Evolutionary conservation across 352 stramenopile genomes (phyloP), one percentile per base, ranked within the genome.

Genomic region (Pythium scleroteichum): DNA sequence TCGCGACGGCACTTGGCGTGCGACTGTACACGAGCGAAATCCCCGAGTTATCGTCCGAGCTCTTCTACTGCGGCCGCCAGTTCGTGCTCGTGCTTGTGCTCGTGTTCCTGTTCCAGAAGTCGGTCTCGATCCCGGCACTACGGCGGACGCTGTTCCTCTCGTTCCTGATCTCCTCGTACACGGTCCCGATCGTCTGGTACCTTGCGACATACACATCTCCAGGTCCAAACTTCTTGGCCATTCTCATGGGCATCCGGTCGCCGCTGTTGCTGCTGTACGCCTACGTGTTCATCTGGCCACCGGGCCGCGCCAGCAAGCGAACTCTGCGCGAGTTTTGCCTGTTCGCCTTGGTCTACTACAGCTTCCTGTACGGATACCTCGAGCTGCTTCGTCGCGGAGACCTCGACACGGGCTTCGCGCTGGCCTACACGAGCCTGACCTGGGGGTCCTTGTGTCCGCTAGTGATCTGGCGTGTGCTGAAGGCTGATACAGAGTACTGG

Each of bases 401-500:
- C 3, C 44, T 38, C 26, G 59, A 89, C n/a, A 47, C 46, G 20
- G 57, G 53, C 9, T 79, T 80, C 49, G 62, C 51, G 1, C 41
- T 83, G 40, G 72, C 62, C 14, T 75, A 83, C 17, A 59, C 58
- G 5, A 67, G 71, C 29, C 48, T 88, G 40, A 71, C 75, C 24
- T 93, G 78, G 72, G 75, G 66, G 8, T 72, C 76, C 0, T 48
- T 89, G 8, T 75, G 71, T 24, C 85, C 85, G 6, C 62, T 90
- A 10, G 72, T 88, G 9, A 78, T 92, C 53, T 92, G 79, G 82
- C 71, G 82, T 53, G 69, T 92, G 17, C 66, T 94, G 13, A 78
- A 75, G 20, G 83, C 83, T 3, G 83, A 93, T 49, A 93, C 83
- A 8, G 73, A 77, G 44, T 71, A 93, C 57, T 93, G 83, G 83